Evolutionary conservation across 1,284 basidiomycete genomes (phyloP).

Genomic region (Cryptococcus sp.): DNA sequence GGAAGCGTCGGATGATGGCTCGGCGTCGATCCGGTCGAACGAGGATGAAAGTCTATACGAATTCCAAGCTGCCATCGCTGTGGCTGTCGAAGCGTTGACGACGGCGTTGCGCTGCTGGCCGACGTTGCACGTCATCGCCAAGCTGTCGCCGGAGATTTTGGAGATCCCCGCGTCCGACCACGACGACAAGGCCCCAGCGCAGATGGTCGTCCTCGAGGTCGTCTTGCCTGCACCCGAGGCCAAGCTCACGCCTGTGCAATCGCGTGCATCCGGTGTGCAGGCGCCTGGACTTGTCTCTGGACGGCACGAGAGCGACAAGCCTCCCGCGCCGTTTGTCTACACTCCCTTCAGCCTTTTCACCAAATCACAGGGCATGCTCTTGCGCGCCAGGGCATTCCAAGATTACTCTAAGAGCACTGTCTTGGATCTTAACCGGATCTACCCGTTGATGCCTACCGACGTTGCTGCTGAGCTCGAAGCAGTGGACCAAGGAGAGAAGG

Average conservation of each 20-base stretch:
- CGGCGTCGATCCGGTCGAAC: conserved; percentile 28
- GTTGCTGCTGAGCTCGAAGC: conserved; percentile 45
- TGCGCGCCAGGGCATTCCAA: conserved; percentile 50
- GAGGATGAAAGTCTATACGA: conserved; percentile 54
- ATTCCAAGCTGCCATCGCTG: conserved; percentile 57
- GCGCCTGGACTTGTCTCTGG: conserved; percentile 41
- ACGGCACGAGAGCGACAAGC: conserved; percentile 50
- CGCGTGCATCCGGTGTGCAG: conserved; percentile 46
- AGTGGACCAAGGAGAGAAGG: conserved; percentile 25
- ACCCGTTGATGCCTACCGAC: conserved; percentile 47
- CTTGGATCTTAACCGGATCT: conserved; percentile 51
- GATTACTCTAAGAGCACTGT: conserved; percentile 51
- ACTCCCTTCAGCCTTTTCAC: conserved; percentile 57
- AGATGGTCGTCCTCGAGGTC: conserved; percentile 56
- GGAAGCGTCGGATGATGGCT: conserved; percentile 42
- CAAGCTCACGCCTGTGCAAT: conserved; percentile 44
- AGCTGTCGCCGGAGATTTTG: conserved; percentile 57
- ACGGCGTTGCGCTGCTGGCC: conserved; percentile 56
- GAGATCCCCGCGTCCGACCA: conserved; percentile 53
- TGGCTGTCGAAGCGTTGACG: conserved; percentile 56
- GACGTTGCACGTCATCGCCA: conserved; percentile 51
- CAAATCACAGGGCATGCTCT: conserved; percentile 55
- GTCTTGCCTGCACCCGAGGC: conserved; percentile 54
- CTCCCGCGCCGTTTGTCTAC: conserved; percentile 57
- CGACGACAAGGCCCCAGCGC: conserved; percentile 48